Conservation (phyloP, 2,329 filamentous ascomycete genomes). For the Monilinia fructicola region DNA sequence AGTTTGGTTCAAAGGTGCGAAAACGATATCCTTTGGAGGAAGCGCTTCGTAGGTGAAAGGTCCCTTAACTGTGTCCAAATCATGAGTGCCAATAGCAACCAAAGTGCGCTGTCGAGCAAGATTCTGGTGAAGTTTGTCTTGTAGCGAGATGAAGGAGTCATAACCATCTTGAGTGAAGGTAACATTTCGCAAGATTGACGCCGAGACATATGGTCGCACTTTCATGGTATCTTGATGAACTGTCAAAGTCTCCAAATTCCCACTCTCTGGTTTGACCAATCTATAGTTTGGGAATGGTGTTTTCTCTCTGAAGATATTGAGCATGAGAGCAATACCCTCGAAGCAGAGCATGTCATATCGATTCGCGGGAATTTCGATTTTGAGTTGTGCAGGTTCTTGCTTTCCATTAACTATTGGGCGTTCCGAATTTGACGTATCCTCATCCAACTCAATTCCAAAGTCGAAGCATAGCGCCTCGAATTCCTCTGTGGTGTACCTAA, state of each 20-base stretch:
- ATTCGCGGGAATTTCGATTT: conserved; percentile 97
- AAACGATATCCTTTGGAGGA: conserved; percentile 87
- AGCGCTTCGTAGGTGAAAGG: conserved; percentile 97
- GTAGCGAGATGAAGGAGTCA: conserved; percentile 94
- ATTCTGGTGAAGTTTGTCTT: conserved; percentile 98
- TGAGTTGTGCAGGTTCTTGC: conserved; percentile 87
- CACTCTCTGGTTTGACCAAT: conserved; percentile 68
- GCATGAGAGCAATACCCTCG: conserved; percentile 91
- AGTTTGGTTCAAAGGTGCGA: conserved; percentile 85
- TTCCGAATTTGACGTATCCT: conserved; percentile 62
- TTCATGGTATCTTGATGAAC: conserved; percentile 72
- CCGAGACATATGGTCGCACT: conserved; percentile 85
- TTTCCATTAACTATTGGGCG: conserved; percentile 73
- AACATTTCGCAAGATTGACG: conserved; percentile 84
- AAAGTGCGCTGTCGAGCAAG: conserved; percentile 88
- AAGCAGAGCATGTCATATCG: conserved; percentile 94
- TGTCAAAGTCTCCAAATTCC: conserved; percentile 75
- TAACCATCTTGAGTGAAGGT: conserved; percentile 90
- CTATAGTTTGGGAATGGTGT: conserved; percentile 75
- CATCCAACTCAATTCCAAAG: conserved; percentile 92
- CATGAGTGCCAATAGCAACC: conserved; percentile 96
- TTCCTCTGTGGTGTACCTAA: conserved; percentile 83
- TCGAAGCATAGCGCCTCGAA: conserved; percentile 99
- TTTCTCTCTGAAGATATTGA: conserved; percentile 89
- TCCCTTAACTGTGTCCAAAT: conserved; percentile 87